Conservation (phyloP, 129 eudicot genomes). For the carrot (Daucus carota) region DNA sequence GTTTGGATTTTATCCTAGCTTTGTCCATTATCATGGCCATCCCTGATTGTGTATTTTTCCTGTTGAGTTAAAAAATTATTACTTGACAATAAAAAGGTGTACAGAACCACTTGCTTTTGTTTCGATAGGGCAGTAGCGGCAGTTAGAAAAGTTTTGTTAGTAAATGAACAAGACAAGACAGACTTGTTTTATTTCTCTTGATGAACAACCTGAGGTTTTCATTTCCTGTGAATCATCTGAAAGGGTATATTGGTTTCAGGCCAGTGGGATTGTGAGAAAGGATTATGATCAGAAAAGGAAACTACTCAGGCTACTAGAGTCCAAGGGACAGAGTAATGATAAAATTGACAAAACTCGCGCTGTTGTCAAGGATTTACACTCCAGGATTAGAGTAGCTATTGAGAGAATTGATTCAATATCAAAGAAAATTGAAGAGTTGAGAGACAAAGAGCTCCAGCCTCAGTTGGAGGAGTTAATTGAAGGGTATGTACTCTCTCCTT, state of each 20-base stretch:
- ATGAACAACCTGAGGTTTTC: neutral
- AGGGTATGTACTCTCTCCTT: conserved; percentile 51
- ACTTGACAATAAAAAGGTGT: too few species aligned
- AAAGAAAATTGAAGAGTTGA: conserved; percentile 74
- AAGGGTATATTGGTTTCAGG: conserved; percentile 36
- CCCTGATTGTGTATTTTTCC: too few species aligned
- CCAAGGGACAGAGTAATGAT: conserved; percentile 40
- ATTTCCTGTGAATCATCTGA: conserved; percentile 7
- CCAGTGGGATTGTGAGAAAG: conserved; percentile 66
- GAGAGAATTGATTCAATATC: conserved; percentile 86
- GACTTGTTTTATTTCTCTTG: neutral
- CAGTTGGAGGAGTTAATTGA: conserved; percentile 90
- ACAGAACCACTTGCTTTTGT: neutral
- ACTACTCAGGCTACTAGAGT: conserved; percentile 67
- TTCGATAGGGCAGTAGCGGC: neutral
- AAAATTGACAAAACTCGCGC: conserved; percentile 75
- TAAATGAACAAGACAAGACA: neutral
- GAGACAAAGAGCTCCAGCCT: conserved; percentile 93
- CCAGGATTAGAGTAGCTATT: conserved; percentile 83
- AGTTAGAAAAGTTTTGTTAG: neutral
- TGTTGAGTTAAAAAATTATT: too few species aligned
- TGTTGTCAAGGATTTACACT: conserved; percentile 84
- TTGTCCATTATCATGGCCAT: too few species aligned
- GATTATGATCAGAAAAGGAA: conserved; percentile 73
- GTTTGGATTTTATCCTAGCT: too few species aligned